Evolutionary conservation across 2,329 filamentous ascomycete genomes (phyloP), one percentile per base, ranked within the genome.

Genomic region (Hymenoscyphus linearis): DNA sequence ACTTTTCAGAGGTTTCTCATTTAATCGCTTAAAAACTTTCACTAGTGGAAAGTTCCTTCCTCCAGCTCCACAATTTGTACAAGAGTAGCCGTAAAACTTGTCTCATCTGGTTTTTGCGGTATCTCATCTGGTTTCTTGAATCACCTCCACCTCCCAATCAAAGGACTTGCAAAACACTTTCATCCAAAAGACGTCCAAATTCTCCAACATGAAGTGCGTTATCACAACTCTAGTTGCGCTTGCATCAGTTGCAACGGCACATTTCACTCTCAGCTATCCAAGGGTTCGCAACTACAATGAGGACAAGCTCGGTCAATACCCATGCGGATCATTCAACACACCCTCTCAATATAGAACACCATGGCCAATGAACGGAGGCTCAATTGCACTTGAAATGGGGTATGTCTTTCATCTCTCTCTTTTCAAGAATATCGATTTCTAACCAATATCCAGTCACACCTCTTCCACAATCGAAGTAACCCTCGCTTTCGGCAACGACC

Each of bases 261-360:
- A 87, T 70, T 86, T 85, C 75, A 72, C 76, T 3, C 77, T 87
- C 71, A 71, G 77, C 52, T 85, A 78, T 64, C 84, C 84, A 14
- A 63, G 73, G 3, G 73, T 77, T 52, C 81, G 83, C 59, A 83
- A 82, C 34, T 69, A 70, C 52, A 60, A 71, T 35, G 69, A 72
- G 60, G 77, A 81, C 62, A 77, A 68, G 12, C 77, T 80, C 62
- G 34, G 16, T 44, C 61, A 56, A 44, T 75, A 73, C 60, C 74
- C 74, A 37, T 75, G 74, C 67, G 83, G 82, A 60, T 79, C 81
- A 52, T 75, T 79, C 65, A 69, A 80, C 62, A 74, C 71, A 13
- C 72, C 76, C 55, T 74, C 74, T 53, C 65, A 68, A 56, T 74
- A 74, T 60, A 79, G 82, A 62, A 82, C 79, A 31, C 62, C 74